Evolutionary conservation across 305 asterid genomes (phyloP), one percentile per base, ranked within the genome.

Genomic region (Fraxinus xanthoxyloides): DNA sequence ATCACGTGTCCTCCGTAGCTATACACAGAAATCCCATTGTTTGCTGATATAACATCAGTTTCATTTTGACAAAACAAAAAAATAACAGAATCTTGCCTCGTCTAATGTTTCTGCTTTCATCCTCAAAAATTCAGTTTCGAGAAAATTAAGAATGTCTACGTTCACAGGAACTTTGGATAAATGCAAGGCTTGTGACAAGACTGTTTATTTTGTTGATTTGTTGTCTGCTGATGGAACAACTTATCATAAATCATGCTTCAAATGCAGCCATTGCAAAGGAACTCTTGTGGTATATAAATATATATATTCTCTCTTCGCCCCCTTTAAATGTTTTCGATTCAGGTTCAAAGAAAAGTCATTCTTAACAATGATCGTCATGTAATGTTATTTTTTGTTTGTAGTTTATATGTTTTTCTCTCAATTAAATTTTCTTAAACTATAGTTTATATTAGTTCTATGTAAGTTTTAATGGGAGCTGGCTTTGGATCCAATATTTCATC

Each of bases 221-320:
- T 87, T 95, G 85, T 85, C 95, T 31, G 93, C 97, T 35, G 99
- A 95, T 87, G 98, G 98, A 35, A 84, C 87, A 0, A 95, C 90
- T 56, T 95, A 77, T 77, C 99, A 95, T 82, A 95, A 92, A 77
- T 86, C 92, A 0, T 95, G 99, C 92, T 95, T 95, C 91, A 95
- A 92, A 92, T 95, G 99, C 90, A 89, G 90, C 88, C 97, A 95
- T 6, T 95, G 98, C 94, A 95, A 93, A 89, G 99, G 99, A 26
- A 95, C 99, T 82, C 99, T 95, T 56, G 97, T 92, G 90, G 98
- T 95, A 34, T 34, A 34, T 34, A 34, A 1, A 30, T 59, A 80
- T 80, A 30, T 10, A 35, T 3, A 10, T 12, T 15, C 86, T 87
- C 69, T 87, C 30, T 61, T 61, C 70, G 23, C 10, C 30, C 3